A percentile compares a stretch with the other conserved stretches of the same genome.
These are phyloP conservation scores for Penicillium bialowiezense DNA, from an alignment of 495 filamentous ascomycete genomes.

Conservation along the genomic window DNA sequence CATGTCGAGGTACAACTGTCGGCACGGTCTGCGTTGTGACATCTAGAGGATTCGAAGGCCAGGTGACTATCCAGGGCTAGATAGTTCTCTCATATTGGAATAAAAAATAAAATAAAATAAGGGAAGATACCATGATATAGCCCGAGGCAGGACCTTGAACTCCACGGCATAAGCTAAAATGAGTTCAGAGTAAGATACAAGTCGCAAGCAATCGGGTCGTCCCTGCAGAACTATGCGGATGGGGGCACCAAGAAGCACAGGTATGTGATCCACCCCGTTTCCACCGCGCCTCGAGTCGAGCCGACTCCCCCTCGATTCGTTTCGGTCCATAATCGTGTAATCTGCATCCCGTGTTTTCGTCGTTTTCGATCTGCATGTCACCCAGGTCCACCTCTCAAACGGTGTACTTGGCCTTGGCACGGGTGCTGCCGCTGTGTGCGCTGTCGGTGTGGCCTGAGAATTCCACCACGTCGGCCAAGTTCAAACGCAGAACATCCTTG, in stretches of 20 bases:
- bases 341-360: constrained; percentile 2
- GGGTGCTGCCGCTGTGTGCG: constrained; percentile 86
- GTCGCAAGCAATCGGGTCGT: constrained; percentile 29
- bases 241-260: constrained; percentile 18
- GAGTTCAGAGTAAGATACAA: constrained; percentile 30
- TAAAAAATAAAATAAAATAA: constrained; percentile 6
- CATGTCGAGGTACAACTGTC: too few relatives aligned
- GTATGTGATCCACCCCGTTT: constrained; percentile 11
- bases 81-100: constrained; percentile 12
- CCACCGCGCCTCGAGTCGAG: constrained; percentile 6
- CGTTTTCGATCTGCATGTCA: background rate
- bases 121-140: constrained; percentile 2
- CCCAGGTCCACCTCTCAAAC: constrained; percentile 50
- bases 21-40: too few relatives aligned
- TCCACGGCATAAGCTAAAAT: constrained; percentile 25
- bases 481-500: constrained; percentile 83
- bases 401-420: constrained; percentile 90
- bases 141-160: background rate
- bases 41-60: too few relatives aligned
- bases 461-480: constrained; percentile 73
- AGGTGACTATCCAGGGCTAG: too few relatives aligned
- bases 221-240: constrained; percentile 23
- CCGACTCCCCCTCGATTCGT: constrained; percentile 7
- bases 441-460: constrained; percentile 96
- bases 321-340: constrained; percentile 12